Conservation (phyloP, 768 basidiomycete genomes). For the Tubosaeta sp. region DNA sequence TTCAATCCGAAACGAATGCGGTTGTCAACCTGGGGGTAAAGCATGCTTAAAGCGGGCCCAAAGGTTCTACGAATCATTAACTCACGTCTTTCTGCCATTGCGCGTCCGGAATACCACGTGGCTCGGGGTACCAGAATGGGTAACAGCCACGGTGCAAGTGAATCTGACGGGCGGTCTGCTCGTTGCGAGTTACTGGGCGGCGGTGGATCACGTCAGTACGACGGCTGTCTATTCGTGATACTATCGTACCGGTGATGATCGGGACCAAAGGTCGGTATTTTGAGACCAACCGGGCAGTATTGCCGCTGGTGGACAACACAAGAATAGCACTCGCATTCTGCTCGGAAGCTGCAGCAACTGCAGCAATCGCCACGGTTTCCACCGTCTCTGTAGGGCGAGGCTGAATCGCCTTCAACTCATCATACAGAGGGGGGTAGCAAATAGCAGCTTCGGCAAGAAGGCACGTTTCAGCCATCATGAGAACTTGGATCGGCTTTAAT, state of each 20-base stretch:
- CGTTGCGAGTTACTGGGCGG: constrained; percentile 82
- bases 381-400: constrained; percentile 87
- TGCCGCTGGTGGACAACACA: constrained; percentile 94
- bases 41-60: constrained; percentile 8
- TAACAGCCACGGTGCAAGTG: constrained; percentile 97
- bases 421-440: constrained; percentile 91
- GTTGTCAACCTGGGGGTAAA: constrained; percentile 65
- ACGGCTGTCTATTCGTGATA: background rate
- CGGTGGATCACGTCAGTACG: constrained; percentile 4
- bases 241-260: constrained; percentile 80
- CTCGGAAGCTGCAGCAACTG: constrained; percentile 92
- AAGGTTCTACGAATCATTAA: background rate
- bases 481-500: constrained; percentile 46
- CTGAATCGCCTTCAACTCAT: constrained; percentile 77
- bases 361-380: constrained; percentile 95
- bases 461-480: constrained; percentile 99
- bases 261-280: constrained; percentile 94
- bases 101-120: constrained; percentile 78
- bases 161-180: constrained; percentile 93
- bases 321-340: constrained; percentile 94
- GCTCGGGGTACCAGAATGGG: constrained; percentile 95
- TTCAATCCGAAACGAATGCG: constrained; percentile 86
- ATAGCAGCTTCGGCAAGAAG: constrained; percentile 93
- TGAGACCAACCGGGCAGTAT: constrained; percentile 91
- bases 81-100: constrained; percentile 98